Conservation (phyloP, 2,329 filamentous ascomycete species). For the Colletotrichum sp. region DNA sequence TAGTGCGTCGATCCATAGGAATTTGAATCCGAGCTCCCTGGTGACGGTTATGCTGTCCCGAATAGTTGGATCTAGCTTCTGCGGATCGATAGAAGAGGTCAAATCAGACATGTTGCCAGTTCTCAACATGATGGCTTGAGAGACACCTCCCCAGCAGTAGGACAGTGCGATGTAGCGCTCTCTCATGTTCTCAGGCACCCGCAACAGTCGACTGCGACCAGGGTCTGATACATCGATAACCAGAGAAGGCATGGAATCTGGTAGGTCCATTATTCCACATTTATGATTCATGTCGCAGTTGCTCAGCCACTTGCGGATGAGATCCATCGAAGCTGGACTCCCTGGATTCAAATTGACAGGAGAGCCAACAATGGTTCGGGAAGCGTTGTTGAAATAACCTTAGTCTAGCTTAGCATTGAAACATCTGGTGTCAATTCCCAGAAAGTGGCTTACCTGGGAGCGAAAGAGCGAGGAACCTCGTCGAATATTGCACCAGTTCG, state of each 20-base stretch:
- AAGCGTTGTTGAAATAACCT: not conserved
- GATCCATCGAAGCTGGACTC: not conserved
- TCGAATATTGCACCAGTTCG: not conserved
- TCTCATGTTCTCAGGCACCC: not conserved
- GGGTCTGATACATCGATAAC: not conserved
- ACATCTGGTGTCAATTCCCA: not conserved
- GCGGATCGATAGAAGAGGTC: not conserved
- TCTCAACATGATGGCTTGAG: not conserved
- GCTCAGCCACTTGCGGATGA: not conserved
- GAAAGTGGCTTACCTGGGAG: not conserved
- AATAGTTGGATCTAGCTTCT: not conserved
- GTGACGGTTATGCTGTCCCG: not conserved
- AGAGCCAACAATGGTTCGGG: not conserved
- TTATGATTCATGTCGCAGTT: not conserved
- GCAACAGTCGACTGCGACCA: not conserved
- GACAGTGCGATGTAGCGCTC: not conserved
- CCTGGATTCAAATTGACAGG: not conserved
- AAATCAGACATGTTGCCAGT: not conserved
- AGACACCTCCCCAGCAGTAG: not conserved
- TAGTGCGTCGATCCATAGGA: not conserved
- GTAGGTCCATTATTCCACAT: not conserved
- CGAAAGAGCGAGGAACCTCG: not conserved
- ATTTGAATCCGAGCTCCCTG: not conserved
- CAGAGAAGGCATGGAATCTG: not conserved
- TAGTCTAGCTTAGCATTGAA: not conserved